Conservation (phyloP, 2,329 filamentous ascomycete species). For the Neofusicoccum sp. region DNA sequence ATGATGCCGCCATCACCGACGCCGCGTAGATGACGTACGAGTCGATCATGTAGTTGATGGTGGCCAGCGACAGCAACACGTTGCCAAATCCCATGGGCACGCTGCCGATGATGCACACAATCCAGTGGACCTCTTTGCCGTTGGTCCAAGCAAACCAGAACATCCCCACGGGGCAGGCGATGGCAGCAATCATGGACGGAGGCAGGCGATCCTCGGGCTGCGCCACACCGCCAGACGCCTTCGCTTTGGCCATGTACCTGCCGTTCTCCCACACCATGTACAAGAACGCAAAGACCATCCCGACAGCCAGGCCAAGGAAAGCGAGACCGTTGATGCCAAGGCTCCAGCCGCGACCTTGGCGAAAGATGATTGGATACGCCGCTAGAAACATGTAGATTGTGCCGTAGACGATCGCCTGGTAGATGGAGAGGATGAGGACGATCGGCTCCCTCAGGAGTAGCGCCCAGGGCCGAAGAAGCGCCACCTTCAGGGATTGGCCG, state of each 20-base stretch:
- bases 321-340: constrained; percentile 45
- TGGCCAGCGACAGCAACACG: constrained; percentile 61
- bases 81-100: constrained; percentile 74
- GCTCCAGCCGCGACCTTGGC: constrained; percentile 45
- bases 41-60: constrained; percentile 52
- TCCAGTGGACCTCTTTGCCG: constrained; percentile 66
- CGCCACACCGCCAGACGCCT: constrained; percentile 56
- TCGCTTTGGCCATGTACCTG: constrained; percentile 43
- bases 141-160: constrained; percentile 80
- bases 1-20: constrained; percentile 74
- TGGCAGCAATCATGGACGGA: constrained; percentile 75
- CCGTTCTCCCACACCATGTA: constrained; percentile 49
- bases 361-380: constrained; percentile 63
- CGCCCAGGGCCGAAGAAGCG: constrained; percentile 67
- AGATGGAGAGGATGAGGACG: constrained; percentile 64
- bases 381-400: constrained; percentile 54
- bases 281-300: constrained; percentile 62
- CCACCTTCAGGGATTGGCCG: constrained; percentile 46
- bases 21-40: constrained; percentile 73
- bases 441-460: constrained; percentile 72
- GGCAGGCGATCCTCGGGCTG: constrained; percentile 76
- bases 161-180: constrained; percentile 75
- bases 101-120: constrained; percentile 68
- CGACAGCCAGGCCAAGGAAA: constrained; percentile 69
- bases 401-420: constrained; percentile 64